Conservation (phyloP, 2,329 filamentous ascomycete genomes). For the Colletotrichum higginsianum region DNA sequence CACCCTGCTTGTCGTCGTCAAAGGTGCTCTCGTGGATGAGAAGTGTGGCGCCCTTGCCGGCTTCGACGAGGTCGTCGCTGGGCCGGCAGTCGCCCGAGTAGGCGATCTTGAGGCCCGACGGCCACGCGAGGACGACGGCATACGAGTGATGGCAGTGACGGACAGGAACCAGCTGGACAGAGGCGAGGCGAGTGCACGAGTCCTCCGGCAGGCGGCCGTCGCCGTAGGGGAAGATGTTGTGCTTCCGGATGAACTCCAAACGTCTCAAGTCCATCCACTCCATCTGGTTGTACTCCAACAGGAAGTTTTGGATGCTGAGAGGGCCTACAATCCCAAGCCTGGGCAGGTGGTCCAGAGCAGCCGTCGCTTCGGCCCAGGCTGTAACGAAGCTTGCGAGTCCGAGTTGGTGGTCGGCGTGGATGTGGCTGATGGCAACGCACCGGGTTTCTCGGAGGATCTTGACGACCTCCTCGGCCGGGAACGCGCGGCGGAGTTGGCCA, state of each 20-base stretch:
- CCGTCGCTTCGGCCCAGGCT: slow-evolving; percentile 79
- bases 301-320: slow-evolving; percentile 79
- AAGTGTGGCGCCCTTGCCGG: slow-evolving; percentile 83
- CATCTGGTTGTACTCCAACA: slow-evolving; percentile 84
- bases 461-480: slow-evolving; percentile 73
- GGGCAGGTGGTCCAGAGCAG: slow-evolving; percentile 47
- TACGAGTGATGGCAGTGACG: slow-evolving; percentile 85
- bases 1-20: slow-evolving; percentile 83
- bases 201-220: slow-evolving; percentile 58
- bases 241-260: slow-evolving; percentile 52
- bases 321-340: slow-evolving; percentile 80
- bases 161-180: slow-evolving; percentile 78
- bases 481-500: slow-evolving; percentile 86
- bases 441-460: slow-evolving; percentile 84
- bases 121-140: slow-evolving; percentile 84
- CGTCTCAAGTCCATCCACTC: slow-evolving; percentile 81
- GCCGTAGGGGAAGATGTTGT: slow-evolving; percentile 26
- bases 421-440: slow-evolving; percentile 92
- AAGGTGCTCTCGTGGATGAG: slow-evolving; percentile 98
- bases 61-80: slow-evolving; percentile 75
- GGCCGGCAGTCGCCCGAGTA: slow-evolving; percentile 97
- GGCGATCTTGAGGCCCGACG: slow-evolving; percentile 85
- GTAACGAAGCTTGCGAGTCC: slow-evolving; percentile 86
- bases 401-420: slow-evolving; percentile 96
- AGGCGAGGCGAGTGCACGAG: slow-evolving; percentile 70